Evolutionary conservation across 805 yeast species (phyloP).

Genomic region (Pichia pseudocactophila): DNA sequence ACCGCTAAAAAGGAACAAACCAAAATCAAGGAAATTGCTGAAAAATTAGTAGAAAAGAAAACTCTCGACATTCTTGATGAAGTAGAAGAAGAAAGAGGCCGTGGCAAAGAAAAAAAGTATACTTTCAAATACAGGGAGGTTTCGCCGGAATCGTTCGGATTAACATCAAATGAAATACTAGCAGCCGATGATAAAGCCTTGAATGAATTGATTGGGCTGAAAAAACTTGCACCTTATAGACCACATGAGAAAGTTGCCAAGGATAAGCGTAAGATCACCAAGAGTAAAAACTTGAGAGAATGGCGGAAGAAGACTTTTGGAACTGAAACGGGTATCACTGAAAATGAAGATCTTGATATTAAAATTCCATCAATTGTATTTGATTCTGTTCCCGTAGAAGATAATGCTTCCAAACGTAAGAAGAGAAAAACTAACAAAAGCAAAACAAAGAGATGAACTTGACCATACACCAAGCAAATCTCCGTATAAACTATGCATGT

Average conservation of each 20-base stretch:
- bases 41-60: conserved; percentile 68
- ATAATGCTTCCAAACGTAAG: conserved; percentile 19
- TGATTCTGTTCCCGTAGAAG: conserved; percentile 15
- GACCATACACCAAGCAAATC: no score
- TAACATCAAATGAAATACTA: conserved; percentile 76
- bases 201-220: conserved; percentile 78
- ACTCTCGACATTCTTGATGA: conserved; percentile 58
- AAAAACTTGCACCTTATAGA: conserved; percentile 90
- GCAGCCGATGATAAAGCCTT: conserved; percentile 82
- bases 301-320: conserved; percentile 85
- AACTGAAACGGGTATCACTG: conserved; percentile 25
- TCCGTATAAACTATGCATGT: no score
- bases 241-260: conserved; percentile 59
- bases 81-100: conserved; percentile 56
- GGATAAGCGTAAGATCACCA: conserved; percentile 78
- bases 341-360: conserved; percentile 17
- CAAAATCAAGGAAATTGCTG: conserved; percentile 57
- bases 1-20: conserved; percentile 54
- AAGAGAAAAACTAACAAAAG: conserved; percentile 8
- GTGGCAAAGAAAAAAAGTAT: conserved; percentile 40
- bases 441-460: conserved; percentile 3
- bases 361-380: conserved; percentile 24
- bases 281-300: conserved; percentile 71
- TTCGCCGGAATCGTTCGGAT: conserved; percentile 88
- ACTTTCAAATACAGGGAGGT: conserved; percentile 86